phyloP scores from a whole-genome alignment of 148 eudicot genomes.

The Rhododendron ferrugineum region DNA sequence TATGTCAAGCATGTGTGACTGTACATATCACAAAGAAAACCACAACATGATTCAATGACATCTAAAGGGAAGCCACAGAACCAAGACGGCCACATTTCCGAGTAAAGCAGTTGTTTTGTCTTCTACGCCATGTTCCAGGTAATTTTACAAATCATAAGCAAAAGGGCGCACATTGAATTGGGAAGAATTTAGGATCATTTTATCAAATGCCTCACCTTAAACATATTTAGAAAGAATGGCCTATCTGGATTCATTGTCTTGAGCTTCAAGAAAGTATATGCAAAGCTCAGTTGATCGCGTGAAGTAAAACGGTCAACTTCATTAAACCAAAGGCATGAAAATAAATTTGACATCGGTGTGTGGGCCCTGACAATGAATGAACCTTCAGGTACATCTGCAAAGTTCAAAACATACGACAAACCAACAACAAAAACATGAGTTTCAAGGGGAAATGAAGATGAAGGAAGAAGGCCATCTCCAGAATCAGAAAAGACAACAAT shows the following conservation, averaged over 20 bases:
- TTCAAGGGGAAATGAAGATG: conserved; percentile 1
- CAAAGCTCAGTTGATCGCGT: conserved; percentile 92
- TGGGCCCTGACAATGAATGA: conserved; percentile 91
- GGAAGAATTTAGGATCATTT: not conserved
- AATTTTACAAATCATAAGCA: not conserved
- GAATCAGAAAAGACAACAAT: conserved; percentile 9
- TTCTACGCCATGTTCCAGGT: not conserved
- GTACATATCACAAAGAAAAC: not conserved
- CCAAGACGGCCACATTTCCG: not conserved
- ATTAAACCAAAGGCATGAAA: conserved; percentile 96
- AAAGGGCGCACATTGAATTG: not conserved
- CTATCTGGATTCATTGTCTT: conserved; percentile 57
- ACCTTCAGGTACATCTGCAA: conserved; percentile 94
- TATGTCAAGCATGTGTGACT: not conserved
- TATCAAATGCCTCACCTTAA: conserved; percentile 52
- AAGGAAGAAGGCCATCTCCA: conserved; percentile 3
- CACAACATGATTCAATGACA: no score
- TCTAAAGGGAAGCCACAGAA: not conserved
- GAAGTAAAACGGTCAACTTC: conserved; percentile 95
- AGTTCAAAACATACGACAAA: not conserved
- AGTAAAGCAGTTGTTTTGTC: not conserved
- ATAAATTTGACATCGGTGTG: conserved; percentile 88
- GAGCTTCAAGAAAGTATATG: conserved; percentile 80
- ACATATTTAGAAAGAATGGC: conserved; percentile 64
- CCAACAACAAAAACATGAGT: not conserved